Evolutionary conservation across 495 filamentous ascomycete genomes (phyloP).

Genomic region (Aspergillus bridgeri): DNA sequence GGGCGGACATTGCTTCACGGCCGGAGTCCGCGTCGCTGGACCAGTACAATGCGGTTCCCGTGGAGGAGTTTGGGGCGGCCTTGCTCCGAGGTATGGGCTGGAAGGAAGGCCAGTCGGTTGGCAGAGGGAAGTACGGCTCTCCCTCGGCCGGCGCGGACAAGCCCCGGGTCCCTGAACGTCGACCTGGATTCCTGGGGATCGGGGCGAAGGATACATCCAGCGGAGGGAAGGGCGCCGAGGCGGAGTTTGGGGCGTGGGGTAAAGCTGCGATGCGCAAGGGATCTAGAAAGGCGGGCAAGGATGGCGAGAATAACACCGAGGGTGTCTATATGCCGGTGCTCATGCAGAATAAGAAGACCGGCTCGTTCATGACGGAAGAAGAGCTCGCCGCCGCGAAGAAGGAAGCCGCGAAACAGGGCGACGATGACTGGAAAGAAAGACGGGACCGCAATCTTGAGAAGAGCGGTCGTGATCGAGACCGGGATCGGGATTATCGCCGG

Average conservation of each 20-base stretch:
- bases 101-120: slow-evolving; percentile 77
- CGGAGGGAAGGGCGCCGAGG: slow-evolving; percentile 68
- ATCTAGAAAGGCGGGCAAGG: slow-evolving; percentile 45
- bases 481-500: slow-evolving; percentile 34
- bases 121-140: slow-evolving; percentile 49
- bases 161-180: slow-evolving; percentile 52
- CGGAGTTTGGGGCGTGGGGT: slow-evolving; percentile 73
- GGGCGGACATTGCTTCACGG: slow-evolving; percentile 61
- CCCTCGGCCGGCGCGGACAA: slow-evolving; percentile 26
- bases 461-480: slow-evolving; percentile 42
- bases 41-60: slow-evolving; percentile 82
- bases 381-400: slow-evolving; percentile 53
- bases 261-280: slow-evolving; percentile 60
- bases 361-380: slow-evolving; percentile 62
- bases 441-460: slow-evolving; percentile 49
- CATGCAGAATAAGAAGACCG: slow-evolving; percentile 63
- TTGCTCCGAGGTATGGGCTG: slow-evolving; percentile 90
- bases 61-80: slow-evolving; percentile 90
- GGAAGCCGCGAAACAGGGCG: slow-evolving; percentile 32
- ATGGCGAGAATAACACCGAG: slow-evolving; percentile 39
- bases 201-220: slow-evolving; percentile 62
- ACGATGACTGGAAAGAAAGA: slow-evolving; percentile 47
- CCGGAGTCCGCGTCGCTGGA: slow-evolving; percentile 74
- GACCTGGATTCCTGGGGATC: slow-evolving; percentile 80
- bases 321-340: slow-evolving; percentile 64